Conservation (phyloP, 1,284 basidiomycete species). For the Leccinum subatratum region DNA sequence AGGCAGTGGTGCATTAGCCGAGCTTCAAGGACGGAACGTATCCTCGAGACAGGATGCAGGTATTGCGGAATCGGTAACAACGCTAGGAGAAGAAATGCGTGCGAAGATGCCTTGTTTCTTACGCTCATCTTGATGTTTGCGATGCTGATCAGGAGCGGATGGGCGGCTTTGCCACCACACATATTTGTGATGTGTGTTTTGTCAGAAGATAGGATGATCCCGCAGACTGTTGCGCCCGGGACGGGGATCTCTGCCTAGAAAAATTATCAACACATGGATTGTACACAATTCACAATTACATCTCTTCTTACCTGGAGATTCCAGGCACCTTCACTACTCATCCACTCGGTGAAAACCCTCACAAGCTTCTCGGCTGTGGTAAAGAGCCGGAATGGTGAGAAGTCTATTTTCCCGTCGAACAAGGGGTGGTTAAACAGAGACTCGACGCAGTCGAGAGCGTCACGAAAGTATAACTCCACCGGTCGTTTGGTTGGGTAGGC, state of each 20-base stretch:
- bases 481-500: neutral
- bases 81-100: slow-evolving; percentile 29
- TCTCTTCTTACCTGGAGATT: neutral
- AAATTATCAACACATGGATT: neutral
- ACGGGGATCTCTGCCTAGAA: neutral
- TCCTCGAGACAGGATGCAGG: slow-evolving; percentile 1
- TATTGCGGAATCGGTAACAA: slow-evolving; percentile 33
- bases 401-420: neutral
- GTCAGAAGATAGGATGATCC: slow-evolving; percentile 25
- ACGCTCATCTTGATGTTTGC: slow-evolving; percentile 33
- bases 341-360: neutral
- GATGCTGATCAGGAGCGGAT: slow-evolving; percentile 34
- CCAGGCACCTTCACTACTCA: neutral
- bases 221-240: neutral
- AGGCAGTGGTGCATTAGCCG: slow-evolving; percentile 23
- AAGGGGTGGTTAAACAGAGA: too few species aligned
- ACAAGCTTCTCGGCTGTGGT: neutral
- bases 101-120: slow-evolving; percentile 27
- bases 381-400: neutral
- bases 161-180: slow-evolving; percentile 13
- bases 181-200: slow-evolving; percentile 9
- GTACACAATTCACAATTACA: neutral
- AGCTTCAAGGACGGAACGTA: slow-evolving; percentile 4
- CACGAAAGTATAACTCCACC: too few species aligned
- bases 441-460: too few species aligned